These are phyloP conservation scores for Halophytophthora polymorphica DNA, from an alignment of 352 stramenopile species.

Conservation along the genomic window DNA sequence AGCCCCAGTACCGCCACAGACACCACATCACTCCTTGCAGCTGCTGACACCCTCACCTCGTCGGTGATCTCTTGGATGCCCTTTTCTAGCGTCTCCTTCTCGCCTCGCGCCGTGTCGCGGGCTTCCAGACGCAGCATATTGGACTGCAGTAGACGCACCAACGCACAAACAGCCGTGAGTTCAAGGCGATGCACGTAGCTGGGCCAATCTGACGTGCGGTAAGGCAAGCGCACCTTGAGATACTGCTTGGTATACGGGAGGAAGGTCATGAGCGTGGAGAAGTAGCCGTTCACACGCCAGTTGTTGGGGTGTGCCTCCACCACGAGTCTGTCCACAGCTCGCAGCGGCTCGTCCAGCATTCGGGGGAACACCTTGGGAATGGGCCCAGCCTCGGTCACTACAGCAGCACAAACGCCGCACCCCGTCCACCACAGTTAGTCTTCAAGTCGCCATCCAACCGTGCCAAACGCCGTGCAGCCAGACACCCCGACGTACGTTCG, in stretches of 20 bases:
- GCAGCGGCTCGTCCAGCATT: constrained; percentile 73
- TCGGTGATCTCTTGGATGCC: constrained; percentile 28
- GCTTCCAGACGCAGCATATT: constrained; percentile 86
- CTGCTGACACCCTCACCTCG: constrained; percentile 13
- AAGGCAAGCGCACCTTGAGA: constrained; percentile 45
- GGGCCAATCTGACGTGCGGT: background rate
- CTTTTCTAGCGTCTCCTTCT: constrained; percentile 61
- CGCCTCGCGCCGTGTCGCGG: constrained; percentile 51
- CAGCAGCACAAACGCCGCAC: constrained; percentile 1
- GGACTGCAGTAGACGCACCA: constrained; percentile 33
- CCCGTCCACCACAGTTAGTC: background rate
- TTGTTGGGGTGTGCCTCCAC: constrained; percentile 85
- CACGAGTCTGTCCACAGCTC: constrained; percentile 73
- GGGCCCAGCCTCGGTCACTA: constrained; percentile 48
- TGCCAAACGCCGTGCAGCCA: background rate
- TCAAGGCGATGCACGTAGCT: background rate
- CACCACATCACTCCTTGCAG: background rate
- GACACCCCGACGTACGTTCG: constrained; percentile 42
- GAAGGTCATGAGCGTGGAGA: constrained; percentile 86
- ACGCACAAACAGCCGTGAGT: background rate
- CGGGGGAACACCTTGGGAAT: constrained; percentile 84
- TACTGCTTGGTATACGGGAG: constrained; percentile 88
- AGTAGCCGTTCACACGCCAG: constrained; percentile 88
- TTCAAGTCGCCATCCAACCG: background rate
- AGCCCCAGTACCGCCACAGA: too few relatives aligned